Evolutionary conservation across 2,329 filamentous ascomycete genomes (phyloP), one percentile per base, ranked within the genome.

Genomic region (Cordyceps militaris): DNA sequence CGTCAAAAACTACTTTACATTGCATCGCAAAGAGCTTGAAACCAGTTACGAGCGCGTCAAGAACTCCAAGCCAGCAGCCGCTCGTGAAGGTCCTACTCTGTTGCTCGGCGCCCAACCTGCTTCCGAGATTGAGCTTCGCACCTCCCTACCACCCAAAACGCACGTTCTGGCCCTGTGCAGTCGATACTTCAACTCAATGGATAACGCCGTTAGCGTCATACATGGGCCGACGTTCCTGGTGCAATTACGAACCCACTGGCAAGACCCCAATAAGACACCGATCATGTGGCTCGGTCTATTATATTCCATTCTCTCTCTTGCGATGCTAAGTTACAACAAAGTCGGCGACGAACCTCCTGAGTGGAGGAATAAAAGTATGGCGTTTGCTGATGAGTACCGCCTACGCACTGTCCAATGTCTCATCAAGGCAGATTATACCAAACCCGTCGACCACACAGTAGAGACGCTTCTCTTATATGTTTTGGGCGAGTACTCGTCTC

Each of bases 21-120:
- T 81, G 36, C 91, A 97, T 73, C 95, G 94, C 70, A 92, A 94
- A 67, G 91, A 97, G 63, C 80, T 93, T 60, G 90, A 95, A 68
- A 86, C 85, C 59, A 91, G 92, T 64, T 85, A 90, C 64, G 85
- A 89, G 65, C 87, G 85, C 65, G 85, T 96, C 53, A 82, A 86
- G 68, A 83, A 83, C 46, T 83, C 83, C 40, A 90, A 88, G 65
- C 79, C 85, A 16, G 74, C 75, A 28, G 74, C 76, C 2, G 79
- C 82, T 28, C 75, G 75, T 38, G 83, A 85, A 59, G 88, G 88
- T 1, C 89, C 88, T 1, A 86, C 88, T 0, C 86, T 97, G 63
- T 75, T 97, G 10, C 87, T 96, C 61, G 89, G 89, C 54, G 85
- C 86, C 2, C 79, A 86, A 50, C 81, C 86, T 10, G 85, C 87